A percentile compares a stretch with the other conserved stretches of the same genome.
These are phyloP conservation scores for Uncinocarpus reesii DNA, from an alignment of 2,329 filamentous ascomycete species.

Conservation along the genomic window DNA sequence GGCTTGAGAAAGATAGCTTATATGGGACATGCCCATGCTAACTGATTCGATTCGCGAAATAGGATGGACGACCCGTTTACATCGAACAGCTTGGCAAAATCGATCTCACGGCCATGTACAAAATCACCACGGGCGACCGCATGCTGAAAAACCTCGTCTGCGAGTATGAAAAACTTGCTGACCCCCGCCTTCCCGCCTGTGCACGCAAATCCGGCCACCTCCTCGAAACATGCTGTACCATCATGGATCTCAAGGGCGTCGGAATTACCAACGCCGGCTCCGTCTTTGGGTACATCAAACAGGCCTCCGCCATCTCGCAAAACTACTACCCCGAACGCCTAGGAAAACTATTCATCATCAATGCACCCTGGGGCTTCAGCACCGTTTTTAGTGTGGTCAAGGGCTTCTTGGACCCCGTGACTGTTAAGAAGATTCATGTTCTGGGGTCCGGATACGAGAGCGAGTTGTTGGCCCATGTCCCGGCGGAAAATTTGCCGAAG, in stretches of 20 bases:
- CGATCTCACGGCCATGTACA: constrained; percentile 78
- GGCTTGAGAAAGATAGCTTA: neutral
- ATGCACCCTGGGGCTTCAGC: constrained; percentile 91
- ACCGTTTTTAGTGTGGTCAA: constrained; percentile 78
- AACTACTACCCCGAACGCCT: constrained; percentile 99
- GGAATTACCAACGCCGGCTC: constrained; percentile 68
- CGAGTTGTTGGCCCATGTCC: constrained; percentile 74
- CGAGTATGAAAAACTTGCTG: constrained; percentile 93
- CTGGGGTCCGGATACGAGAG: constrained; percentile 71
- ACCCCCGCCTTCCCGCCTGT: constrained; percentile 88
- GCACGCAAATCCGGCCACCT: constrained; percentile 82
- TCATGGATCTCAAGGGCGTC: constrained; percentile 96
- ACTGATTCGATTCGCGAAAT: constrained; percentile 5
- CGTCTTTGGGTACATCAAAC: constrained; percentile 79
- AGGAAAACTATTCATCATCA: constrained; percentile 94
- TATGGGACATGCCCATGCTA: too few relatives aligned
- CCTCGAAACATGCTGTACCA: constrained; percentile 94
- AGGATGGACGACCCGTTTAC: constrained; percentile 96
- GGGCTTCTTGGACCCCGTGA: constrained; percentile 92
- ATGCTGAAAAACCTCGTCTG: constrained; percentile 95
- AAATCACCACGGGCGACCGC: constrained; percentile 82
- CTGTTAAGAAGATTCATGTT: constrained; percentile 90
- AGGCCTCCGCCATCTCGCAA: constrained; percentile 81
- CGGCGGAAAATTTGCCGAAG: constrained; percentile 79
- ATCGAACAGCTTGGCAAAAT: constrained; percentile 94